phyloP scores from a whole-genome alignment of 768 basidiomycete genomes.

The Phlebiopsis flavidoalba region DNA sequence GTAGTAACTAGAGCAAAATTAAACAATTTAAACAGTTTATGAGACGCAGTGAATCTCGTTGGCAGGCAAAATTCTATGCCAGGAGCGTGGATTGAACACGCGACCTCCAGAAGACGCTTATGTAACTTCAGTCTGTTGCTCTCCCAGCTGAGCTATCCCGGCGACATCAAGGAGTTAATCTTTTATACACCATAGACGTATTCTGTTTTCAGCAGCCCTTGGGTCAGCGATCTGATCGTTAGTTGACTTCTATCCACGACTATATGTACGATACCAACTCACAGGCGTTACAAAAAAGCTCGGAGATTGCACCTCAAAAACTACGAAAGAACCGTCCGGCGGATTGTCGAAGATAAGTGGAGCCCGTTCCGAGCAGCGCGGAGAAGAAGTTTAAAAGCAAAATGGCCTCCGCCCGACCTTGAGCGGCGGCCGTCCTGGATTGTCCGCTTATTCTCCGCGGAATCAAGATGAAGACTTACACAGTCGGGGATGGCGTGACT shows the following conservation, averaged over 20 bases:
- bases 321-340: slow-evolving; percentile 49
- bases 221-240: no score
- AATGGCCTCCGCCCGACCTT: slow-evolving; percentile 77
- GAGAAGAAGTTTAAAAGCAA: slow-evolving; percentile 80
- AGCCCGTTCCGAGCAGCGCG: slow-evolving; percentile 69
- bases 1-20: neutral
- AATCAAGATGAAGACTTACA: slow-evolving; percentile 40
- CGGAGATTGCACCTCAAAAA: slow-evolving; percentile 52
- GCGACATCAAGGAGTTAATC: slow-evolving; percentile 2
- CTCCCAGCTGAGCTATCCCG: slow-evolving; percentile 33
- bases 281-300: slow-evolving; percentile 54
- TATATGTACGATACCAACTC: slow-evolving; percentile 38
- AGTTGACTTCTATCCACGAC: neutral
- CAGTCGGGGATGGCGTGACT: slow-evolving; percentile 37
- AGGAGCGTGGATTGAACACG: slow-evolving; percentile 9
- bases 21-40: neutral
- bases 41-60: neutral
- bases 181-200: no score
- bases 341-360: slow-evolving; percentile 50
- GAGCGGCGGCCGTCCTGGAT: slow-evolving; percentile 62
- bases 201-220: neutral
- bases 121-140: slow-evolving; percentile 30
- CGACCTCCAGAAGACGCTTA: slow-evolving; percentile 2
- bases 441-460: slow-evolving; percentile 44
- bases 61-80: neutral